Base-by-base conservation (phyloP, 2,329 filamentous ascomycete genomes). In the Coniochaeta hoffmannii region DNA sequence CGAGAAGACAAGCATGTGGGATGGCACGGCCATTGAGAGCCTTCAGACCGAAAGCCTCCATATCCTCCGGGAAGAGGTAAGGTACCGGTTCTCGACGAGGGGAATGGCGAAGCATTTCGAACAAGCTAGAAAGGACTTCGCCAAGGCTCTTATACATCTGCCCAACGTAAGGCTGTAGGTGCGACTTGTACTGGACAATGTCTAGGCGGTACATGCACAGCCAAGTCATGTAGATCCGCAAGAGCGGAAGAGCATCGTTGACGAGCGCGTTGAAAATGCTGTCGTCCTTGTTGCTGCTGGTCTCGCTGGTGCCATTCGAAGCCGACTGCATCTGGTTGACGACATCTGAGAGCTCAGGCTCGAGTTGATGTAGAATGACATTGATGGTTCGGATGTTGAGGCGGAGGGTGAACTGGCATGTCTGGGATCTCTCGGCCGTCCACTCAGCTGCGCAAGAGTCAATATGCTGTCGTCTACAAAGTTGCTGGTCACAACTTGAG, bases 361-460 rank as follows among this genome's bases (percentile, higher is more conserved):
- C 76, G 34, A 96, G 75, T 28, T 87, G 74, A 53, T 87, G 84
- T 49, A 92, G 80, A 31, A 96, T 76, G 1, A 82, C 81, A 55
- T 86, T 82, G 63, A 95, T 87, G 10, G 87, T 90, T 53, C 87
- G 87, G 50, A 90, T 76, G 64, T 96, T 96, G 58, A 96, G 81
- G 24, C 86, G 80, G 46, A 95, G 76, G 57, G 89, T 84, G 63
- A 87, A 91, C 57, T 82, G 77, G 60, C 77, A 81, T 10, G 80
- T 79, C 32, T 72, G 73, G 12, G 75, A 75, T 31, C 69, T 68
- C 36, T 69, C 65, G 14, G 71, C 63, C 9, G 73, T 77, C 68
- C 75, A 78, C 56, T 77, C 77, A 76, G 58, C 53, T 54, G 11
- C 17, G 8, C 17, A 30, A 19, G 50, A 17, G 51, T 64, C 55